phyloP scores from a whole-genome alignment of 345 rosid genomes.

The Psidium guajava region DNA sequence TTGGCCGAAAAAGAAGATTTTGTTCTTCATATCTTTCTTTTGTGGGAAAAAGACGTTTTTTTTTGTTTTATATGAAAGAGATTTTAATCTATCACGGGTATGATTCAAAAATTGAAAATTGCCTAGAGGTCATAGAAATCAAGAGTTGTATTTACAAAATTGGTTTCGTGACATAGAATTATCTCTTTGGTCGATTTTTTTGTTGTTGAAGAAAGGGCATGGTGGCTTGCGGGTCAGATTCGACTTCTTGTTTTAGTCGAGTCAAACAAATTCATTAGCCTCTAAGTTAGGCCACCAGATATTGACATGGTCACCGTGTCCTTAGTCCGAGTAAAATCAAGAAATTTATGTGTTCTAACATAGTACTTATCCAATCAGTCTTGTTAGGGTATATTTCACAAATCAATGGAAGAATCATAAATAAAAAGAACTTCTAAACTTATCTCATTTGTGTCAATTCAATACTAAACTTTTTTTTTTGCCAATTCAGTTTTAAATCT shows the following conservation, averaged over 20 bases:
- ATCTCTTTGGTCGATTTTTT: not conserved
- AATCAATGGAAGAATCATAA: not conserved
- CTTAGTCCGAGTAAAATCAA: not conserved
- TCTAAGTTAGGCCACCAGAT: not conserved
- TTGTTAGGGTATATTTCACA: not conserved
- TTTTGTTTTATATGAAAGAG: not conserved
- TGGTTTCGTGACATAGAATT: not conserved
- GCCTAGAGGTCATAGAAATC: not conserved
- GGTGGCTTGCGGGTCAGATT: not conserved
- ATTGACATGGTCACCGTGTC: not conserved
- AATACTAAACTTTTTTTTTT: too few relatives aligned
- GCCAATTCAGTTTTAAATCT: too few relatives aligned
- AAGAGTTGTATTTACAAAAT: not conserved
- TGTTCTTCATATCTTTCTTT: not conserved
- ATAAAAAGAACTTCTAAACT: too few relatives aligned
- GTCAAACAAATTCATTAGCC: not conserved
- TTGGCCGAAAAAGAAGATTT: not conserved
- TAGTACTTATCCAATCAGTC: not conserved
- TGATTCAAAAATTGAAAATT: not conserved
- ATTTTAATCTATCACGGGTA: not conserved
- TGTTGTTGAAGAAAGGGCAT: not conserved
- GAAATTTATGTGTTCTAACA: not conserved
- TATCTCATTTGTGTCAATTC: too few relatives aligned
- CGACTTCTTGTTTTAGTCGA: not conserved
- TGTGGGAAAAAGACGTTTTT: not conserved